Evolutionary conservation across 495 filamentous ascomycete species (phyloP).

Genomic region (Talaromyces nanjingensis): DNA sequence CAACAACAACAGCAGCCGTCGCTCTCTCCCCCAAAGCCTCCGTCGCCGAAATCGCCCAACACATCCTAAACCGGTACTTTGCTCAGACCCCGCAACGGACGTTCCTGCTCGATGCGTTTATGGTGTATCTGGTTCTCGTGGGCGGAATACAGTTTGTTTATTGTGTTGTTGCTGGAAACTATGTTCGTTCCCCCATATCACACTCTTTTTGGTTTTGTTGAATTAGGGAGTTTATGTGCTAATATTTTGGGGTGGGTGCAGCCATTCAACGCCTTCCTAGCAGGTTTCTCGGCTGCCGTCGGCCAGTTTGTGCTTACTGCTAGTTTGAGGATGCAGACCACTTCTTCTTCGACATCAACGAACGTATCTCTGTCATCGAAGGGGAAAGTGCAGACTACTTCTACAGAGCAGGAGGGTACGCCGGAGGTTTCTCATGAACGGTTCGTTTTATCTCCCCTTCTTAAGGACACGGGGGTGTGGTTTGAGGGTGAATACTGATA

Average conservation of each 20-base stretch:
- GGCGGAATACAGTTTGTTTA: constrained; percentile 91
- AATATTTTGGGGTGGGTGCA: too few relatives aligned
- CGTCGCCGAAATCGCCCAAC: constrained; percentile 43
- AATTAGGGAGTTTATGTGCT: too few relatives aligned
- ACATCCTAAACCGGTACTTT: constrained; percentile 68
- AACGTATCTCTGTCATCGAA: constrained; percentile 14
- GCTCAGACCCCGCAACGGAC: constrained; percentile 79
- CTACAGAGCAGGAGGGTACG: constrained; percentile 24
- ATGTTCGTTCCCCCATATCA: constrained; percentile 41
- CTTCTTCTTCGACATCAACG: constrained; percentile 1
- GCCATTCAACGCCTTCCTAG: constrained; percentile 98
- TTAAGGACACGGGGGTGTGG: background rate
- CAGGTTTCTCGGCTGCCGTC: constrained; percentile 90
- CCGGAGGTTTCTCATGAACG: constrained; percentile 40
- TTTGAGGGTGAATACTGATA: background rate
- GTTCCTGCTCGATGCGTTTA: constrained; percentile 86
- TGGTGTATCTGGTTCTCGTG: constrained; percentile 80
- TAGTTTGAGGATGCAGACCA: constrained; percentile 82
- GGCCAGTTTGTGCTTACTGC: constrained; percentile 96
- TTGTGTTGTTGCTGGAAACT: constrained; percentile 88
- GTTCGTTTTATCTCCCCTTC: constrained; percentile 21
- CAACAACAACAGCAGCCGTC: constrained; percentile 28
- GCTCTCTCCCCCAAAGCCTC: constrained; percentile 37
- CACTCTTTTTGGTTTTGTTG: background rate
- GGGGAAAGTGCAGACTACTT: constrained; percentile 21